A percentile compares a stretch with the other conserved stretches of the same genome.
Evolutionary conservation across 2,329 filamentous ascomycete genomes (phyloP).

Genomic region (Calonectria hongkongensis): DNA sequence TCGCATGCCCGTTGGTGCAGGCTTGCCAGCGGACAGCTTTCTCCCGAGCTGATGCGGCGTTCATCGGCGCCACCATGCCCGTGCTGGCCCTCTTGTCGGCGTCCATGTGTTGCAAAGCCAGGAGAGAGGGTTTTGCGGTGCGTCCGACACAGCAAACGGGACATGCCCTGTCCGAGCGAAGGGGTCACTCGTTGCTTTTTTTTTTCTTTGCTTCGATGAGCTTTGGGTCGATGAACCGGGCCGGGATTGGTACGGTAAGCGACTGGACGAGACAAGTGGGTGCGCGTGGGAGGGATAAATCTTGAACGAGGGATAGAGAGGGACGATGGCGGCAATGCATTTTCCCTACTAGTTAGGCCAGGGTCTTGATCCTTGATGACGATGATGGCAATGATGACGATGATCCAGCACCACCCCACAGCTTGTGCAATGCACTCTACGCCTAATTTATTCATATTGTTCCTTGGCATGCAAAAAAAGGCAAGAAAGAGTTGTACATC

Average conservation of each 20-base stretch:
- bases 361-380: constrained; percentile 36
- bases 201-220: background rate
- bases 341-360: constrained; percentile 1
- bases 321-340: constrained; percentile 28
- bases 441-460: constrained; percentile 24
- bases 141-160: constrained; percentile 14
- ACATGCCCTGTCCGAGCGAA: constrained; percentile 15
- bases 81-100: constrained; percentile 10
- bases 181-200: constrained; percentile 24
- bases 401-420: constrained; percentile 6
- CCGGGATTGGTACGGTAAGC: constrained; percentile 21
- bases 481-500: background rate
- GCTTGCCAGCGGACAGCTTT: constrained; percentile 11
- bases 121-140: constrained; percentile 22
- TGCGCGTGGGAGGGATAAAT: constrained; percentile 28
- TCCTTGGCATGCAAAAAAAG: constrained; percentile 8
- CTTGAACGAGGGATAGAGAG: constrained; percentile 17
- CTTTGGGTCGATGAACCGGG: constrained; percentile 16
- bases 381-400: constrained; percentile 31
- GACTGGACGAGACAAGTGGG: constrained; percentile 20
- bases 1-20: constrained; percentile 30
- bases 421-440: background rate
- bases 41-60: constrained; percentile 1
- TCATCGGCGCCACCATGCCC: constrained; percentile 20
- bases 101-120: constrained; percentile 7